Conservation (phyloP, 75 land plant genomes). For the Sequoia sempervirens region DNA sequence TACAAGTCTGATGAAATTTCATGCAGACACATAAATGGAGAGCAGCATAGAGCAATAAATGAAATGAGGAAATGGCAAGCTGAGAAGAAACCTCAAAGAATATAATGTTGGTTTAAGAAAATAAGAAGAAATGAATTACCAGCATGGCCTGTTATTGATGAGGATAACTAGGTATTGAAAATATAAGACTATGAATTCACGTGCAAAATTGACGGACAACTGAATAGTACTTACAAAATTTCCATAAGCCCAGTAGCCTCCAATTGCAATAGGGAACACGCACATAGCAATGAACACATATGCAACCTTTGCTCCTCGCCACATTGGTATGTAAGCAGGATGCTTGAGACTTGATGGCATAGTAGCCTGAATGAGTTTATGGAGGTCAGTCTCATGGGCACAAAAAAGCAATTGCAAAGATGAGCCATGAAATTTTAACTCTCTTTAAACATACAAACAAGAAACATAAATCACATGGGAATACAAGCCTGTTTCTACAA, state of each 20-base stretch:
- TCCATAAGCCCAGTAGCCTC: slow-evolving; percentile 57
- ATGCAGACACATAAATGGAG: background rate
- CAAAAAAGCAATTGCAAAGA: background rate
- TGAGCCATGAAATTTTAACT: background rate
- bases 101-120: background rate
- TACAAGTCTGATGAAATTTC: background rate
- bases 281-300: slow-evolving; percentile 42
- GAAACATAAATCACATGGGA: background rate
- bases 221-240: slow-evolving; percentile 19
- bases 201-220: background rate
- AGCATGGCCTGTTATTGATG: background rate
- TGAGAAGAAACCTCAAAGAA: background rate
- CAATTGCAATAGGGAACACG: slow-evolving; percentile 47
- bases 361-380: slow-evolving; percentile 36
- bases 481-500: background rate
- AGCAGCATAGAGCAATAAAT: background rate
- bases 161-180: background rate
- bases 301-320: slow-evolving; percentile 55
- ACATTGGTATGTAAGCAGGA: slow-evolving; percentile 55
- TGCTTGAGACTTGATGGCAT: slow-evolving; percentile 61
- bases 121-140: background rate
- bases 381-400: background rate
- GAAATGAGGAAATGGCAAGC: background rate
- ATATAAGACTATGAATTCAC: background rate
- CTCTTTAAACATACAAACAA: background rate